Base-by-base conservation (phyloP, 2,329 filamentous ascomycete genomes). In the Ilyonectria robusta region DNA sequence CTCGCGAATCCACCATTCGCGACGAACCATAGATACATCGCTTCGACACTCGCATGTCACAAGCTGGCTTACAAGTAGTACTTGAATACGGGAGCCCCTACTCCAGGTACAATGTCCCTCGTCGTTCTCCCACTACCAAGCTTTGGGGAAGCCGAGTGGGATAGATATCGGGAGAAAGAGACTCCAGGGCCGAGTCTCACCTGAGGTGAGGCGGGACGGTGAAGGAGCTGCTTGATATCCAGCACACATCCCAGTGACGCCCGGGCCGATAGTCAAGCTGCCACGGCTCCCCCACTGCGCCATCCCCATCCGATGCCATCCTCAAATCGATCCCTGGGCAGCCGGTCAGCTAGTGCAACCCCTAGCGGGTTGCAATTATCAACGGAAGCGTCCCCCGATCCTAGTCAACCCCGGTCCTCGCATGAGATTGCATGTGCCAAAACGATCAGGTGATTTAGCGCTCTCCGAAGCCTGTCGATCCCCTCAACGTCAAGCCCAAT, bases 371-470 rank as follows among this genome's bases (percentile, higher is more conserved):
- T 64, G 72, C 60, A 75, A 72, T 65, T 75, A 69, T 69, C 68
- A 66, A 57, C 74, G 70, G 74, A 70, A 69, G 37, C 66, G 63
- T 75, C 62, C 72, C 50, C 74, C 74, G 72, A 76, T 59, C 74
- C 74, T 74, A 67, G 74, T 69, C 71, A 65, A 76, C 56, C 70
- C 72, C 70, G 70, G 72, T 66, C 54, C 54, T 65, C 59, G 66
- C 66, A 72, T 73, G 65, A 69, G 71, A 67, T 67, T 65, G 59
- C 56, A 56, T 58, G 55, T 67, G 65, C 70, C 67, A 66, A 56
- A 70, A 66, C 60, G 71, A 76, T 76, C 72, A 75, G 72, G 74
- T 76, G 72, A 76, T 74, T 75, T 76, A 72, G 71, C 70, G 73
- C 66, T 55, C 57, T 55, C 26, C 31, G n/a, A 55, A 19, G 46